phyloP scores from a whole-genome alignment of 176 grass and related monocot species.

The Tuctoria greenei region DNA sequence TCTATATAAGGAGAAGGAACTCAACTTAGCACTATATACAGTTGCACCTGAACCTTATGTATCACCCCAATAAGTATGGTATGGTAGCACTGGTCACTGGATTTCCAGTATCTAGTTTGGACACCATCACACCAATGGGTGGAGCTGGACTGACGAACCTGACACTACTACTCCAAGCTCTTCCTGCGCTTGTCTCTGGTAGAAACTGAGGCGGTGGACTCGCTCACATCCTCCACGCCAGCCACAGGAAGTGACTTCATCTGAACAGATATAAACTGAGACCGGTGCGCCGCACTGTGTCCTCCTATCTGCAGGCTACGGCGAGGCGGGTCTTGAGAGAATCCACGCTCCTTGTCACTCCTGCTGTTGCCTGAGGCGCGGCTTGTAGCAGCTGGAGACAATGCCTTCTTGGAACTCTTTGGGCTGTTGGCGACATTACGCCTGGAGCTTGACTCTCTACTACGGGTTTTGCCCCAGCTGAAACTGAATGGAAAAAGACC shows the following conservation, averaged over 20 bases:
- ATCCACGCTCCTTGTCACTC: conserved; percentile 15
- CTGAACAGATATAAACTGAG: conserved; percentile 32
- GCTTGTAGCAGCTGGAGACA: conserved; percentile 16
- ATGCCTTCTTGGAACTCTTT: conserved; percentile 17
- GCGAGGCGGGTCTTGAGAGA: conserved; percentile 21
- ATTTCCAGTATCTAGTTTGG: conserved; percentile 9
- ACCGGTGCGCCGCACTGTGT: neutral
- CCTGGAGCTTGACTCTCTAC: conserved; percentile 30
- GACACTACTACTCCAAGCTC: conserved; percentile 14
- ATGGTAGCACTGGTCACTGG: conserved; percentile 4
- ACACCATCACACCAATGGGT: conserved; percentile 22
- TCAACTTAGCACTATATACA: conserved; percentile 41
- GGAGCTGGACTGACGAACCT: neutral
- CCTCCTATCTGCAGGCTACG: conserved; percentile 42
- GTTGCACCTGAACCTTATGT: neutral
- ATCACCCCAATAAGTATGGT: neutral
- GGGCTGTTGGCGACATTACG: conserved; percentile 33
- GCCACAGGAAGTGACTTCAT: conserved; percentile 31
- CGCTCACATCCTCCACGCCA: conserved; percentile 36
- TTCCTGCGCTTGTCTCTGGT: conserved; percentile 59
- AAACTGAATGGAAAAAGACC: conserved; percentile 51
- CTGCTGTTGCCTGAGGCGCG: conserved; percentile 34
- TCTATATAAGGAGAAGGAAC: conserved; percentile 25
- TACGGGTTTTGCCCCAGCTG: conserved; percentile 25
- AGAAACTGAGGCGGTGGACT: conserved; percentile 32